These are phyloP conservation scores for Fusarium illudens DNA, from an alignment of 2,329 filamentous ascomycete genomes.

Conservation along the genomic window DNA sequence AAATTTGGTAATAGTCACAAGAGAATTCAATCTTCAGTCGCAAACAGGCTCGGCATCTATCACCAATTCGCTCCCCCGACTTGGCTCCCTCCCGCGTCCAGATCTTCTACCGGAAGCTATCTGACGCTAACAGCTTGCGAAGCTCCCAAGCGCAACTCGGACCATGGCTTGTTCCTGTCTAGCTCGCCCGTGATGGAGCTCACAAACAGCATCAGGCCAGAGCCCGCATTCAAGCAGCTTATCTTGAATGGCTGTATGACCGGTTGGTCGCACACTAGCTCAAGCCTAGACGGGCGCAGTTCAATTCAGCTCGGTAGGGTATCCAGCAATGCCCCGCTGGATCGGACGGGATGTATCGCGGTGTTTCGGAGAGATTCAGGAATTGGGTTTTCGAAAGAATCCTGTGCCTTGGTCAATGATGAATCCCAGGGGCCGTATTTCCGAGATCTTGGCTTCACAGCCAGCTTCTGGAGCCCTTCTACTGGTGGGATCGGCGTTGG, in stretches of 20 bases:
- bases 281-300: slow-evolving; percentile 14
- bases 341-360: slow-evolving; percentile 8
- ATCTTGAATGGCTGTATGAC: slow-evolving; percentile 17
- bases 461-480: background rate
- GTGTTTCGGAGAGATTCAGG: background rate
- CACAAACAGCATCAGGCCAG: background rate
- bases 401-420: slow-evolving; percentile 9
- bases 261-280: background rate
- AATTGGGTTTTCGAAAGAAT: background rate
- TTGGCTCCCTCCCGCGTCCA: slow-evolving; percentile 18
- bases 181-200: background rate
- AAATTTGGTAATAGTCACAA: slow-evolving; percentile 2
- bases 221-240: slow-evolving; percentile 16
- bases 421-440: background rate
- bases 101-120: background rate
- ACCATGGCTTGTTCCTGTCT: slow-evolving; percentile 15
- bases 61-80: background rate
- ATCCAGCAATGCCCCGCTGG: background rate
- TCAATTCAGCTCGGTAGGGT: slow-evolving; percentile 11
- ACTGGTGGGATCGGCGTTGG: background rate
- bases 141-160: background rate
- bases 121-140: background rate
- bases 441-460: background rate
- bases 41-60: background rate
- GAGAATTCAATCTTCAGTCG: background rate